Percentiles rank a stretch among this genome's conserved stretches.
phyloP scores from a whole-genome alignment of 345 rosid species.

The Cochlearia excelsa region DNA sequence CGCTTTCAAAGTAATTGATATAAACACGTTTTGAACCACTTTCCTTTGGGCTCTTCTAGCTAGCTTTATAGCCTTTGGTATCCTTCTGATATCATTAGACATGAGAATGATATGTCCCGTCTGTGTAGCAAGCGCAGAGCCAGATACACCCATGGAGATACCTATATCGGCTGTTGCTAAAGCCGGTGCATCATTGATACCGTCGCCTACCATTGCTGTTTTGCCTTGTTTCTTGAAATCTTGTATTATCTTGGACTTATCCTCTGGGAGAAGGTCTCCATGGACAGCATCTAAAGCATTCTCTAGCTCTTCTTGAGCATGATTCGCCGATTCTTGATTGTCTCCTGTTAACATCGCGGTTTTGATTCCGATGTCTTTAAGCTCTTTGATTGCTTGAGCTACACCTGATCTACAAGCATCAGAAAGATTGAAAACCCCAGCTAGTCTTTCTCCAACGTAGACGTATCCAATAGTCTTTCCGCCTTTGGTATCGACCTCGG shows the following conservation, averaged over 20 bases:
- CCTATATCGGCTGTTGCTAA: conserved; percentile 87
- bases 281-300: conserved; percentile 55
- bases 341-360: conserved; percentile 91
- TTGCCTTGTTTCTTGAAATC: conserved; percentile 57
- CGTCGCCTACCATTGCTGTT: conserved; percentile 90
- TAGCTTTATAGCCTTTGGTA: conserved; percentile 61
- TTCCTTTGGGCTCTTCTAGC: conserved; percentile 60
- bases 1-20: conserved; percentile 58
- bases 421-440: conserved; percentile 65
- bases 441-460: conserved; percentile 41
- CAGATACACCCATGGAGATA: conserved; percentile 92
- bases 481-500: conserved; percentile 37
- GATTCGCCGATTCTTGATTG: conserved; percentile 56
- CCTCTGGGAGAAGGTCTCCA: conserved; percentile 79
- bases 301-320: conserved; percentile 71
- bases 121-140: conserved; percentile 89
- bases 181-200: conserved; percentile 92
- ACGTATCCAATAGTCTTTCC: conserved; percentile 71
- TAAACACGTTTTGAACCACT: conserved; percentile 55
- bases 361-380: conserved; percentile 55
- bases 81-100: conserved; percentile 79
- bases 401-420: conserved; percentile 81
- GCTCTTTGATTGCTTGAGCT: conserved; percentile 53
- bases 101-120: conserved; percentile 79
- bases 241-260: conserved; percentile 54